phyloP scores from a whole-genome alignment of 2,329 filamentous ascomycete species.

The Chaetomium sp. region DNA sequence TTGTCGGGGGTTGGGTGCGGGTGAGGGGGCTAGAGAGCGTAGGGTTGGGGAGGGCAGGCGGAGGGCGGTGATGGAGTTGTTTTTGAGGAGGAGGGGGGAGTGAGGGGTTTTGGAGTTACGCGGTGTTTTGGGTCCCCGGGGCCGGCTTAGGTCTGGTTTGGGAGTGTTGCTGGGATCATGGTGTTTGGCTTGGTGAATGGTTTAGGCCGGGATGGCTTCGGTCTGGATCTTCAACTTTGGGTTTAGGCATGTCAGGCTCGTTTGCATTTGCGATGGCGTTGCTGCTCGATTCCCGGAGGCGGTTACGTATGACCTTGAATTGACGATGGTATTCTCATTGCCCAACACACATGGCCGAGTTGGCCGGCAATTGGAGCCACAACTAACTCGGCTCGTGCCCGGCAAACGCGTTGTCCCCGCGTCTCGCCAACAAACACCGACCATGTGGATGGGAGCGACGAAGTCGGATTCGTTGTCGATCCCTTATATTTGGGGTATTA shows the following conservation, averaged over 20 bases:
- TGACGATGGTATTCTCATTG: not conserved
- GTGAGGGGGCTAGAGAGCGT: conserved; percentile 55
- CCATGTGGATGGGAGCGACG: not conserved
- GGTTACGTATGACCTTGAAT: not conserved
- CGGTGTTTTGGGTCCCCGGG: no score
- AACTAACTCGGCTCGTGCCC: no score
- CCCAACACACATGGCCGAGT: not conserved
- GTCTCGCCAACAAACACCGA: not conserved
- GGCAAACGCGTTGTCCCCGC: not conserved
- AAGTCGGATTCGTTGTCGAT: not conserved
- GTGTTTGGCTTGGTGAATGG: not conserved
- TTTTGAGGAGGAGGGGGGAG: conserved; percentile 47
- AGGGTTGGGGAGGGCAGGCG: conserved; percentile 65
- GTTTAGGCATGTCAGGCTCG: not conserved
- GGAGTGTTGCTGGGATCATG: not conserved
- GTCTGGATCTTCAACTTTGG: not conserved
- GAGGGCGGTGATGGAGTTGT: conserved; percentile 69
- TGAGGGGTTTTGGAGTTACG: not conserved
- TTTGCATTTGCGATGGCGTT: not conserved
- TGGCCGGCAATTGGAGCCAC: not conserved
- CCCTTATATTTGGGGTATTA: conserved; percentile 6
- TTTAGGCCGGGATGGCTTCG: not conserved
- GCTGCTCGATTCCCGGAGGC: not conserved
- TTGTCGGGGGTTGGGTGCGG: conserved; percentile 45
- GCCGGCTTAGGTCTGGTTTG: not conserved